phyloP scores from a whole-genome alignment of 179 eudicot species.

The Sideroxylon spinosum region DNA sequence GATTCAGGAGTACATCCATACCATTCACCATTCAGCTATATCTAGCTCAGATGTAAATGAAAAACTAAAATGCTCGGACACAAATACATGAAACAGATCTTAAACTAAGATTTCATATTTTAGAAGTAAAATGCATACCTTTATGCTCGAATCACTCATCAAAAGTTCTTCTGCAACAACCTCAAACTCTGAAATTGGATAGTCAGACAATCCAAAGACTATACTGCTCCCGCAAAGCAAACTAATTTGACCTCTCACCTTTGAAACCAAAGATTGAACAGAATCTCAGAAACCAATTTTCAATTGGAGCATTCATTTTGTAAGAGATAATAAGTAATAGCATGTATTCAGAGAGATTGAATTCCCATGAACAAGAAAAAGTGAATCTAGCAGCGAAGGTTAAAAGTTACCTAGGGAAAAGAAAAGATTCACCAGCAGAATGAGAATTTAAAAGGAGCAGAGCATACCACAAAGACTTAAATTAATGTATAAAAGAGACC shows the following conservation, averaged over 20 bases:
- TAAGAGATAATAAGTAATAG: not conserved
- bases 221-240: constrained; percentile 59
- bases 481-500: not conserved
- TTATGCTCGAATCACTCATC: constrained; percentile 74
- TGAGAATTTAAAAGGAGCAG: not conserved
- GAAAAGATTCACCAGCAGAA: not conserved
- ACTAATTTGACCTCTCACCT: constrained; percentile 91
- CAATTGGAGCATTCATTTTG: not conserved
- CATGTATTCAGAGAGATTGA: not conserved
- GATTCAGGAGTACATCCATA: not conserved
- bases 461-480: not conserved
- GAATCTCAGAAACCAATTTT: not conserved
- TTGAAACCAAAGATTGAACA: constrained; percentile 16
- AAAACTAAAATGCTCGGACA: not conserved
- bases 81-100: constrained; percentile 1
- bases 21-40: not conserved
- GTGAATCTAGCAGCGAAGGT: not conserved
- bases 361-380: not conserved
- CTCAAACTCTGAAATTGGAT: constrained; percentile 81
- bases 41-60: not conserved
- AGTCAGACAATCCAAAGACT: constrained; percentile 65
- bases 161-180: constrained; percentile 89
- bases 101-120: not conserved
- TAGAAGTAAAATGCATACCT: constrained; percentile 37
- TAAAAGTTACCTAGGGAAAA: not conserved